Conservation (phyloP, 306 rosid species). For the Acacia crassicarpa region DNA sequence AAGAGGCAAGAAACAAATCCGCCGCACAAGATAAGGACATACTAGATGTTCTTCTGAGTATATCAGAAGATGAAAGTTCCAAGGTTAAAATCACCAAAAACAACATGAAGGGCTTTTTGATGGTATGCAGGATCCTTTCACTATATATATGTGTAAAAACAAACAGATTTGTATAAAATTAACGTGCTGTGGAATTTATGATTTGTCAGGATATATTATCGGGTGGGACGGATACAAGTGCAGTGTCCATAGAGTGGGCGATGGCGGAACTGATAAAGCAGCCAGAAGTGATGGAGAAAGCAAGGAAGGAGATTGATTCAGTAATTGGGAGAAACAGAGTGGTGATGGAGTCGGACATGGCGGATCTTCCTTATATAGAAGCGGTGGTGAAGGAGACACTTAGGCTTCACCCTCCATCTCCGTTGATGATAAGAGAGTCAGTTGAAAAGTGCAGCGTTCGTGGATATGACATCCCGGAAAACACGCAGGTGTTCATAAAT, state of each 20-base stretch:
- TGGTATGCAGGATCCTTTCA: slow-evolving; percentile 36
- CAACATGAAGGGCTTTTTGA: slow-evolving; percentile 62
- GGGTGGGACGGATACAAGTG: slow-evolving; percentile 66
- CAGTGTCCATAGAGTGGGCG: slow-evolving; percentile 60
- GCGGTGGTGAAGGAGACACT: slow-evolving; percentile 80
- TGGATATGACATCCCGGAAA: slow-evolving; percentile 72
- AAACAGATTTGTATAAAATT: not conserved
- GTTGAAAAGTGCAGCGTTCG: slow-evolving; percentile 36
- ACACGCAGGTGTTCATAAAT: slow-evolving; percentile 56
- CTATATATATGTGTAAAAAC: too few species aligned
- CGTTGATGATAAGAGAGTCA: slow-evolving; percentile 64
- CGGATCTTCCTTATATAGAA: slow-evolving; percentile 64
- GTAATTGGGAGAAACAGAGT: slow-evolving; percentile 56
- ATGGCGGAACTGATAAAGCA: slow-evolving; percentile 64
- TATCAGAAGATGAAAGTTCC: slow-evolving; percentile 43
- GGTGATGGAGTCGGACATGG: slow-evolving; percentile 66
- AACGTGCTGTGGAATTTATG: not conserved
- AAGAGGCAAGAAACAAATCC: slow-evolving; percentile 35
- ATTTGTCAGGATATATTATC: slow-evolving; percentile 48
- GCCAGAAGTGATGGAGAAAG: slow-evolving; percentile 59
- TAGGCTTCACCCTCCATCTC: slow-evolving; percentile 80
- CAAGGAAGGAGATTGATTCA: slow-evolving; percentile 57
- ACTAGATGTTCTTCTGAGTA: slow-evolving; percentile 36
- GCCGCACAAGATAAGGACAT: slow-evolving; percentile 19
- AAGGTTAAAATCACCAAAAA: slow-evolving; percentile 51